Evolutionary conservation across 495 filamentous ascomycete species (phyloP).

Genomic region (Cercophora sp.): DNA sequence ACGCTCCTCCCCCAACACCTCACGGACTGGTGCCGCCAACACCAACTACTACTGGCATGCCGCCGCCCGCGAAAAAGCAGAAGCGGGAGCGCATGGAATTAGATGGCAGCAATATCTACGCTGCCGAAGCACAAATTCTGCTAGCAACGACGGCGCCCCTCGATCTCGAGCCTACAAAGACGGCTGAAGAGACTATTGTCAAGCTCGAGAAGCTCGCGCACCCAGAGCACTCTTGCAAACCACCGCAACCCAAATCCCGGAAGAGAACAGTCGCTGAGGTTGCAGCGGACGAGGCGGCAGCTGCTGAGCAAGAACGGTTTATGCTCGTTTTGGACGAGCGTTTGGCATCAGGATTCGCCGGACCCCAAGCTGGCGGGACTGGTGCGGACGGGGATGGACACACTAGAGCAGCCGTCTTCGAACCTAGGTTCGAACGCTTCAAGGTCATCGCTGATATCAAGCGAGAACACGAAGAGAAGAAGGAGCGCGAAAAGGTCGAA

Average conservation of each 20-base stretch:
- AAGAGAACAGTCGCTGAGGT: constrained; percentile 94
- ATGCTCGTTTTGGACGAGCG: constrained; percentile 94
- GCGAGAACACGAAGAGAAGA: constrained; percentile 68
- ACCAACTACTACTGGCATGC: constrained; percentile 46
- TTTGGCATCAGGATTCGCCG: constrained; percentile 55
- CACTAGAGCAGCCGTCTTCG: constrained; percentile 63
- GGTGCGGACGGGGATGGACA: constrained; percentile 71
- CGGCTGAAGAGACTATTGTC: constrained; percentile 59
- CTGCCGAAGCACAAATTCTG: constrained; percentile 68
- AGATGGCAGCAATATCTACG: constrained; percentile 64
- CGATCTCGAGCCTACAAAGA: constrained; percentile 68
- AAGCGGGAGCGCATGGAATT: constrained; percentile 68
- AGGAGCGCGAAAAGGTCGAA: constrained; percentile 55
- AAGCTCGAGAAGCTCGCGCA: constrained; percentile 67
- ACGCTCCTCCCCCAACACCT: constrained; percentile 63
- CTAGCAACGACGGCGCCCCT: constrained; percentile 68
- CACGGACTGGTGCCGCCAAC: constrained; percentile 60
- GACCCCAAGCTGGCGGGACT: constrained; percentile 54
- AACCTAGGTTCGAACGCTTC: constrained; percentile 85
- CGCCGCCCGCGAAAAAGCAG: constrained; percentile 62
- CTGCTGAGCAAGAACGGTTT: constrained; percentile 81
- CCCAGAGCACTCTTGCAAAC: constrained; percentile 67
- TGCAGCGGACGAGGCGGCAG: constrained; percentile 86
- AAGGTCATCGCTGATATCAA: constrained; percentile 86
- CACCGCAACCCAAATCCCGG: constrained; percentile 79